phyloP scores from a whole-genome alignment of 163 green algal species.

The Chlorella variabilis region DNA sequence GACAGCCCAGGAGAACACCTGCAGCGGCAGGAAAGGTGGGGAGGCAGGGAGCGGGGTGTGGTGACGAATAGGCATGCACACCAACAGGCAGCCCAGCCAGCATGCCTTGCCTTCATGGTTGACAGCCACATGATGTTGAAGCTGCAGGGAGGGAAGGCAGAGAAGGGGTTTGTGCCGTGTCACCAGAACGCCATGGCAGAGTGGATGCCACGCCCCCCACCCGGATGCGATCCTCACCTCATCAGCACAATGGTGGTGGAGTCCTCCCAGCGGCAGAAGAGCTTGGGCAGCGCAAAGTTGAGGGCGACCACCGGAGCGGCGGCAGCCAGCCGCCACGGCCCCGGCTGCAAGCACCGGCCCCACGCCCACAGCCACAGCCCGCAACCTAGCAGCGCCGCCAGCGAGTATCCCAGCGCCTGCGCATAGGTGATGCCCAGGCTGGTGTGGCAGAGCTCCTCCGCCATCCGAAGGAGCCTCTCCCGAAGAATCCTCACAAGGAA shows the following conservation, averaged over 20 bases:
- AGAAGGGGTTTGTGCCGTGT: too few species aligned
- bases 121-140: constrained; percentile 31
- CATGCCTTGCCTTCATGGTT: constrained; percentile 3
- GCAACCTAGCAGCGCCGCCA: neutral
- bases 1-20: neutral
- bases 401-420: neutral
- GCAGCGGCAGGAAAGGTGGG: neutral
- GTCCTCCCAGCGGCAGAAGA: constrained; percentile 23
- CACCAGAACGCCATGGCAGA: too few species aligned
- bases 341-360: neutral
- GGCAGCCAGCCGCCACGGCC: neutral
- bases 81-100: too few species aligned
- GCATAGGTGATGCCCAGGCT: neutral
- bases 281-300: neutral
- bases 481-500: too few species aligned
- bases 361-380: neutral
- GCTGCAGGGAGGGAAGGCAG: neutral
- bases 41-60: neutral
- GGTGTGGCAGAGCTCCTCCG: neutral
- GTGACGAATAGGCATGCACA: too few species aligned
- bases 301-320: neutral
- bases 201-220: too few species aligned
- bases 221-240: too few species aligned
- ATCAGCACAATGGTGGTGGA: constrained; percentile 15
- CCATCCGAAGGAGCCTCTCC: too few species aligned